phyloP scores from a whole-genome alignment of 202 grass and related monocot species.

The Panicum virgatum region DNA sequence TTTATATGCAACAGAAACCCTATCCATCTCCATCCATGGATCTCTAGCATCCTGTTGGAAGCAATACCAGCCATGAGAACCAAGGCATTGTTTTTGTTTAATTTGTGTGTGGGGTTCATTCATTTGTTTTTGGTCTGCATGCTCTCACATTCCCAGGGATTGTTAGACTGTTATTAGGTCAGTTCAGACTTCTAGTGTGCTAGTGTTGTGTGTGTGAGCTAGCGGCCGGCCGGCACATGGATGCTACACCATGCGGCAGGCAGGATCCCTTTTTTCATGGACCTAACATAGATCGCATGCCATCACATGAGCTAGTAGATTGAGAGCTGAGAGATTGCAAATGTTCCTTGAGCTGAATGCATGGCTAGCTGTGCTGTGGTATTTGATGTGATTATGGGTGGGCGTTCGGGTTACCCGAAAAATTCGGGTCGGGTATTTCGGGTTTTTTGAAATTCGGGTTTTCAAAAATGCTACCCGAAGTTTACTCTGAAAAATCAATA shows the following conservation, averaged over 20 bases:
- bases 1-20: background rate
- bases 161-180: background rate
- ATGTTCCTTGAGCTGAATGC: background rate
- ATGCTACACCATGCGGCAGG: background rate
- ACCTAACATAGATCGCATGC: background rate
- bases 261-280: background rate
- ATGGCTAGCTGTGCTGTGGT: background rate
- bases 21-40: background rate
- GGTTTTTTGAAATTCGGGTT: too few species aligned
- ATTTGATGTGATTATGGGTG: background rate
- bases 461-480: too few species aligned
- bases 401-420: too few species aligned
- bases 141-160: background rate
- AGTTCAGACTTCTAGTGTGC: background rate
- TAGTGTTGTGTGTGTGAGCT: conserved; percentile 2
- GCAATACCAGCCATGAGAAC: background rate
- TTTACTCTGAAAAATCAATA: too few species aligned
- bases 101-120: background rate
- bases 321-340: background rate
- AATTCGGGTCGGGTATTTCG: too few species aligned
- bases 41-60: background rate
- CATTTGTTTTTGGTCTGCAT: background rate
- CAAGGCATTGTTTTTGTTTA: background rate
- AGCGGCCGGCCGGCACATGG: background rate
- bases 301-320: background rate